Evolutionary conservation across 2,329 filamentous ascomycete species (phyloP).

Genomic region (Neofusicoccum parvum): DNA sequence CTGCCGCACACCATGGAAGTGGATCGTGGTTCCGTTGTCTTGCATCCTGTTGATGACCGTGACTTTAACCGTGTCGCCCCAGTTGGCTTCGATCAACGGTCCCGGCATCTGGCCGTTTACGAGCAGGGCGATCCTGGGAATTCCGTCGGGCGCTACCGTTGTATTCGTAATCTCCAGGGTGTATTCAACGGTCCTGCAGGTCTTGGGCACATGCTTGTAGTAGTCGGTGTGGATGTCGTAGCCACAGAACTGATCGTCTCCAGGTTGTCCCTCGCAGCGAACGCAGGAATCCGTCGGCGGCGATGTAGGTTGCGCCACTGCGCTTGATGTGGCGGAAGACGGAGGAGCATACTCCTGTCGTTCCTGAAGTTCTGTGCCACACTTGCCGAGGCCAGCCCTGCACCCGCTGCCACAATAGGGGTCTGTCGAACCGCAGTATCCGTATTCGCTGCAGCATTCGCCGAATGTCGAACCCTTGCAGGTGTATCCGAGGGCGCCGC

Average conservation of each 20-base stretch:
- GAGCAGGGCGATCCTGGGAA: slow-evolving; percentile 41
- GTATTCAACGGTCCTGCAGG: slow-evolving; percentile 45
- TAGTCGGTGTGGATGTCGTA: slow-evolving; percentile 39
- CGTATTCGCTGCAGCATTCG: slow-evolving; percentile 30
- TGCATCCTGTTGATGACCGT: slow-evolving; percentile 55
- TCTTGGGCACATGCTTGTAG: slow-evolving; percentile 41
- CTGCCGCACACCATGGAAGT: slow-evolving; percentile 65
- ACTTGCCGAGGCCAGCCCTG: slow-evolving; percentile 13
- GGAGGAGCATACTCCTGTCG: slow-evolving; percentile 4
- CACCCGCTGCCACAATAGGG: slow-evolving; percentile 22
- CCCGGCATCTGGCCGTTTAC: slow-evolving; percentile 53
- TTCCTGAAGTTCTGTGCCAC: background rate
- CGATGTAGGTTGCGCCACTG: background rate
- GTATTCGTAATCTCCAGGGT: slow-evolving; percentile 47
- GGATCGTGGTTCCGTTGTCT: slow-evolving; percentile 63
- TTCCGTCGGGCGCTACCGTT: slow-evolving; percentile 51
- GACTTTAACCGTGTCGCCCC: slow-evolving; percentile 49
- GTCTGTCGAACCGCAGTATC: slow-evolving; percentile 19
- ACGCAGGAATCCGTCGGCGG: slow-evolving; percentile 22
- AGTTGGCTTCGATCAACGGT: slow-evolving; percentile 45
- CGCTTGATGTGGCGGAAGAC: background rate
- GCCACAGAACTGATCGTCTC: slow-evolving; percentile 35
- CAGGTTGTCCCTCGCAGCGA: slow-evolving; percentile 37
- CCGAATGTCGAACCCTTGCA: slow-evolving; percentile 29
- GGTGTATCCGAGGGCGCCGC: slow-evolving; percentile 27